Percentiles rank a stretch among this genome's conserved stretches.
These are phyloP conservation scores for Tanacetum coccineum DNA, from an alignment of 129 eudicot genomes.

Conservation along the genomic window DNA sequence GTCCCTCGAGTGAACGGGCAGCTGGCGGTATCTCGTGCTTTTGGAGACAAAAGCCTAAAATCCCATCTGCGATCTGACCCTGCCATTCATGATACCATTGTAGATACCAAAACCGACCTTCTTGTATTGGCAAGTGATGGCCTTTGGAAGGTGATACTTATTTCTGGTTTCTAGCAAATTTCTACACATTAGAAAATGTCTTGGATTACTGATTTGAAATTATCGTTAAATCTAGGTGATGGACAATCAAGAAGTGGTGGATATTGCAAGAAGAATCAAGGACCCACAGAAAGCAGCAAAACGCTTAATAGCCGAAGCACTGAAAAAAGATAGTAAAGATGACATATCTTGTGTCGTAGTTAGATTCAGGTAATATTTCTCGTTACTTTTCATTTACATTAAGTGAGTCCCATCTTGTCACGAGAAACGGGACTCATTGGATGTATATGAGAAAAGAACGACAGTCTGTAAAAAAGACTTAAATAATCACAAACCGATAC, in stretches of 20 bases:
- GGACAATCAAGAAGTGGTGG: constrained; percentile 62
- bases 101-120: constrained; percentile 46
- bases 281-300: constrained; percentile 73
- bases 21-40: constrained; percentile 75
- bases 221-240: constrained; percentile 43
- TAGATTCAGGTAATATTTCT: constrained; percentile 42
- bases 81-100: constrained; percentile 42
- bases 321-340: constrained; percentile 73
- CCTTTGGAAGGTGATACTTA: constrained; percentile 61
- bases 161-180: not conserved
- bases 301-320: constrained; percentile 62
- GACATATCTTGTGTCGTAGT: constrained; percentile 73
- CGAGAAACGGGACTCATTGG: not conserved
- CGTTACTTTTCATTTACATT: constrained; percentile 7
- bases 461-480: constrained; percentile 23
- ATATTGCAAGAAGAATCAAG: constrained; percentile 49
- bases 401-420: not conserved
- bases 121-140: constrained; percentile 83
- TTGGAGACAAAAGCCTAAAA: constrained; percentile 71
- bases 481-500: constrained; percentile 6
- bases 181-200: not conserved
- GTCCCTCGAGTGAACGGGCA: constrained; percentile 76
- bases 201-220: not conserved
- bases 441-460: constrained; percentile 12
- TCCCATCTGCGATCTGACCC: constrained; percentile 72